Evolutionary conservation across 108 stramenopile genomes (phyloP).

Genomic region (Stephanodiscus triporus): DNA sequence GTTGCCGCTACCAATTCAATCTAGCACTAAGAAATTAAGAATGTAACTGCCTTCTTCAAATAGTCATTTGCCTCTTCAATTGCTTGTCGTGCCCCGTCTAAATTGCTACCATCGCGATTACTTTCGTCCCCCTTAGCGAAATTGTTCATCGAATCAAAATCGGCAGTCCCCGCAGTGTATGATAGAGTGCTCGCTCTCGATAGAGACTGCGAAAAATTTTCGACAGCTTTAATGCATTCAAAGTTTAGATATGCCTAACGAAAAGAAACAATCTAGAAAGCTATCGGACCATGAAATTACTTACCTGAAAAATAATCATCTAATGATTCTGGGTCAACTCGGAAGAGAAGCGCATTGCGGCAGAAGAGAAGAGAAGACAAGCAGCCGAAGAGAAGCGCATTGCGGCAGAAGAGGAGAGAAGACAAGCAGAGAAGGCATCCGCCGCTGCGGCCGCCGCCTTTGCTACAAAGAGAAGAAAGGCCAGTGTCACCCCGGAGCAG

Average conservation of each 20-base stretch:
- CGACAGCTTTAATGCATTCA: conserved; percentile 32
- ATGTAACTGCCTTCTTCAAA: conserved; percentile 51
- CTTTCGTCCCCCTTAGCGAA: conserved; percentile 63
- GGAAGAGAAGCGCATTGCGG: too few relatives aligned
- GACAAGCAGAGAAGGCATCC: too few relatives aligned
- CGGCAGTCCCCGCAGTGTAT: conserved; percentile 69
- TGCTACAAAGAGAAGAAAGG: too few relatives aligned
- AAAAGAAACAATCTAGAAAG: background rate
- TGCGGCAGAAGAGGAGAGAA: too few relatives aligned
- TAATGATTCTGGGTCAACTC: conserved; percentile 59
- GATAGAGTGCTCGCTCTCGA: conserved; percentile 62
- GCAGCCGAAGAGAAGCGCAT: too few relatives aligned
- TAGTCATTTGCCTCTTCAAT: conserved; percentile 60
- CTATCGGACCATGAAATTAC: conserved; percentile 20
- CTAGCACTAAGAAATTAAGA: conserved; percentile 14
- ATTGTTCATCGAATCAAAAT: conserved; percentile 78
- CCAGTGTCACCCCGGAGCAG: too few relatives aligned
- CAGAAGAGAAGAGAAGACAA: too few relatives aligned
- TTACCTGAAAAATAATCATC: conserved; percentile 62
- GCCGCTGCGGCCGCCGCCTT: too few relatives aligned
- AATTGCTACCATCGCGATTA: conserved; percentile 40
- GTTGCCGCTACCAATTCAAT: too few relatives aligned
- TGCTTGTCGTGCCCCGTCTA: conserved; percentile 60
- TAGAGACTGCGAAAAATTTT: conserved; percentile 61
- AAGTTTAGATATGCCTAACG: background rate